These are phyloP conservation scores for Kazachstania martiniae DNA, from an alignment of 805 yeast genomes.

Conservation along the genomic window DNA sequence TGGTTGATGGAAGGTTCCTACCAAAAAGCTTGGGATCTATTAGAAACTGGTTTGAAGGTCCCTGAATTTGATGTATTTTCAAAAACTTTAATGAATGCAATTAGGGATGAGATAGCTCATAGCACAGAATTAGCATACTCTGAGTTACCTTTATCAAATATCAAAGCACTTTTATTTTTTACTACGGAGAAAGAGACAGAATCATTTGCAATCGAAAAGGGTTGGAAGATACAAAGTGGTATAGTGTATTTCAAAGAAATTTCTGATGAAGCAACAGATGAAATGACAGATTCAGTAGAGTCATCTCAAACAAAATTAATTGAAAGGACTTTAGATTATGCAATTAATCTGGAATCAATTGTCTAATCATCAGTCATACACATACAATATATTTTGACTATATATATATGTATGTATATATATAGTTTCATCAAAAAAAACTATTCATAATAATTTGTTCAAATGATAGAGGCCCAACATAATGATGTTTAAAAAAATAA, in stretches of 20 bases:
- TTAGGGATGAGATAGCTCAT: slow-evolving; percentile 75
- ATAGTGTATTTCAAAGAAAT: slow-evolving; percentile 37
- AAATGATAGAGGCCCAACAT: too few relatives aligned
- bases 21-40: slow-evolving; percentile 76
- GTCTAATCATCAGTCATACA: too few relatives aligned
- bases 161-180: slow-evolving; percentile 69
- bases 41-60: slow-evolving; percentile 34
- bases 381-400: too few relatives aligned
- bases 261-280: slow-evolving; percentile 5
- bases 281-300: background rate
- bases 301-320: slow-evolving; percentile 26
- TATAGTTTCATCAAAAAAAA: background rate
- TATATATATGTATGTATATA: slow-evolving; percentile 1
- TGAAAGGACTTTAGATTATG: slow-evolving; percentile 70
- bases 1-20: slow-evolving; percentile 96
- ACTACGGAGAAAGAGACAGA: slow-evolving; percentile 44
- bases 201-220: slow-evolving; percentile 40
- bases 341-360: slow-evolving; percentile 86
- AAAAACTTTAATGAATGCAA: slow-evolving; percentile 61
- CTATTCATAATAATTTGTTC: too few relatives aligned
- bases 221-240: slow-evolving; percentile 50
- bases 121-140: slow-evolving; percentile 74
- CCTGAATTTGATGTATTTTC: slow-evolving; percentile 75
- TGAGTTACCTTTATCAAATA: slow-evolving; percentile 68
- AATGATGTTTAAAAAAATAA: too few relatives aligned